Evolutionary conservation across 306 rosid species (phyloP).

Genomic region (Cicer chorassanicum): DNA sequence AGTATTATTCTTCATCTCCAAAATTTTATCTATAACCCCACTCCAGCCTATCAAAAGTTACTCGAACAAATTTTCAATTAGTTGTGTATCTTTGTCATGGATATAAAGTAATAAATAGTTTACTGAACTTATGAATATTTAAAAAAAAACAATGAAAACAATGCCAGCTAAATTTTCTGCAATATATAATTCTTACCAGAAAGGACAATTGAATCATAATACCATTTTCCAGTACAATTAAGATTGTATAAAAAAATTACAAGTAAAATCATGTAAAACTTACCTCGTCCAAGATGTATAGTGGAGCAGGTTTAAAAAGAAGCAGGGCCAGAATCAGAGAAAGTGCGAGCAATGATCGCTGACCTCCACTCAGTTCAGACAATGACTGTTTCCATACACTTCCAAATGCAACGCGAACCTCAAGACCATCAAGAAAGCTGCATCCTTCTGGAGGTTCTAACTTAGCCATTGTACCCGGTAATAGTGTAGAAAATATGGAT

Average conservation of each 20-base stretch:
- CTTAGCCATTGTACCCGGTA: constrained; percentile 95
- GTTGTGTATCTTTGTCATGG: background rate
- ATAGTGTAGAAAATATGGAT: constrained; percentile 89
- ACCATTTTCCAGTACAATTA: constrained; percentile 16
- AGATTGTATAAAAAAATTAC: background rate
- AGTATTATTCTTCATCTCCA: background rate
- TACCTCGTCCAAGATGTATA: constrained; percentile 96
- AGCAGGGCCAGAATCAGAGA: constrained; percentile 92
- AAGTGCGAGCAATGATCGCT: constrained; percentile 95
- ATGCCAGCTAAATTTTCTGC: constrained; percentile 11
- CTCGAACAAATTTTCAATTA: background rate
- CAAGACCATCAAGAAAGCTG: constrained; percentile 94
- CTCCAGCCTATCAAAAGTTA: background rate
- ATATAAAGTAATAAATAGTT: constrained; percentile 8
- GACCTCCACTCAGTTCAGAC: constrained; percentile 98
- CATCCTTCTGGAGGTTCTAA: constrained; percentile 96
- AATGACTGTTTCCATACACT: constrained; percentile 97
- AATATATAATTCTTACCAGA: constrained; percentile 10
- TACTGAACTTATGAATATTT: constrained; percentile 1
- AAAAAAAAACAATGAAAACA: background rate
- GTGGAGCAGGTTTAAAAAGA: constrained; percentile 98
- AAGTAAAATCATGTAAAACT: constrained; percentile 31
- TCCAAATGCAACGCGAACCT: constrained; percentile 98
- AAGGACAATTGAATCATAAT: background rate
- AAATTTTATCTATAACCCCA: constrained; percentile 14